phyloP scores from a whole-genome alignment of 306 rosid genomes.

The Prunus persica region Prunus_persica_NCBIv2 NC_034009.1:21152501-21153000 shows the following conservation, averaged over 20 bases:
- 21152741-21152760: constrained; percentile 8
- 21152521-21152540: not conserved
- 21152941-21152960: not conserved
- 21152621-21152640: not conserved
- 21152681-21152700: not conserved
- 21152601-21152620: not conserved
- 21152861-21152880: not conserved
- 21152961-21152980: not conserved
- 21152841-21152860: not conserved
- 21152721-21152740: constrained; percentile 5
- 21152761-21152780: not conserved
- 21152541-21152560: not conserved
- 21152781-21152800: not conserved
- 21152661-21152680: not conserved
- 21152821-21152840: not conserved
- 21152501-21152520: not conserved
- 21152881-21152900: not conserved
- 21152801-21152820: constrained; percentile 1
- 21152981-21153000: too few species aligned
- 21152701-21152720: not conserved
- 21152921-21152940: not conserved
- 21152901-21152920: not conserved
- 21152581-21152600: not conserved
- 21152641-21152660: not conserved
- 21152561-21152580: not conserved